Evolutionary conservation across 2,329 filamentous ascomycete species (phyloP).

Genomic region (Colletotrichum gloeosporioides): DNA sequence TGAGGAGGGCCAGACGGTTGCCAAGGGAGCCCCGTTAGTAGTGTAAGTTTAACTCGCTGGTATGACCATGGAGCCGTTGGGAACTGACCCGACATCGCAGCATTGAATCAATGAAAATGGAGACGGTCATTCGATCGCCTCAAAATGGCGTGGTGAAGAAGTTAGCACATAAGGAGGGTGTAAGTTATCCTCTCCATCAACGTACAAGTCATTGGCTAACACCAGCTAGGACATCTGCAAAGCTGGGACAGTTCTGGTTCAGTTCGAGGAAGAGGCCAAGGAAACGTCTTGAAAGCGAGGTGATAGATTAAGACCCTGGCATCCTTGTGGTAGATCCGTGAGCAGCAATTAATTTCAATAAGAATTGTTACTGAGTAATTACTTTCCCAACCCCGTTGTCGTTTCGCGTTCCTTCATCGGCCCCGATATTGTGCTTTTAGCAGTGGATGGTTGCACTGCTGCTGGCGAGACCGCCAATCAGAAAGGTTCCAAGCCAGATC

Average conservation of each 20-base stretch:
- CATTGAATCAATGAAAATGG: conserved; percentile 92
- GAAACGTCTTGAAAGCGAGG: neutral
- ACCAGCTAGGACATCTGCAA: conserved; percentile 73
- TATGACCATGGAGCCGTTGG: neutral
- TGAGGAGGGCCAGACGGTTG: conserved; percentile 78
- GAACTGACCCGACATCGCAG: conserved; percentile 40
- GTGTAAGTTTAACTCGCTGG: conserved; percentile 61
- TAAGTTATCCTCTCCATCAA: conserved; percentile 46
- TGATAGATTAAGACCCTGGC: neutral
- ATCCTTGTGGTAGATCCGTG: neutral
- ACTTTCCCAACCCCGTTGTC: neutral
- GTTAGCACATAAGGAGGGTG: conserved; percentile 76
- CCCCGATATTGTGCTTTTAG: neutral
- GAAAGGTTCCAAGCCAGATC: conserved; percentile 73
- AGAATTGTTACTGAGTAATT: neutral
- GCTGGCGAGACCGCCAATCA: neutral
- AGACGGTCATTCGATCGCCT: conserved; percentile 81
- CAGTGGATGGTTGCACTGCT: neutral
- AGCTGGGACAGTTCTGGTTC: conserved; percentile 74
- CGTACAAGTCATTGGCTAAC: conserved; percentile 23
- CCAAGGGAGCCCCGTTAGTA: conserved; percentile 85
- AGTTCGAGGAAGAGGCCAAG: conserved; percentile 63
- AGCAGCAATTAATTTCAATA: neutral
- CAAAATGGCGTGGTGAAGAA: conserved; percentile 75
- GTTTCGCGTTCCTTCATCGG: neutral